A percentile compares a stretch with the other conserved stretches of the same genome.
Conservation (phyloP, 2,329 filamentous ascomycete genomes). For the Aspergillus felis region DNA sequence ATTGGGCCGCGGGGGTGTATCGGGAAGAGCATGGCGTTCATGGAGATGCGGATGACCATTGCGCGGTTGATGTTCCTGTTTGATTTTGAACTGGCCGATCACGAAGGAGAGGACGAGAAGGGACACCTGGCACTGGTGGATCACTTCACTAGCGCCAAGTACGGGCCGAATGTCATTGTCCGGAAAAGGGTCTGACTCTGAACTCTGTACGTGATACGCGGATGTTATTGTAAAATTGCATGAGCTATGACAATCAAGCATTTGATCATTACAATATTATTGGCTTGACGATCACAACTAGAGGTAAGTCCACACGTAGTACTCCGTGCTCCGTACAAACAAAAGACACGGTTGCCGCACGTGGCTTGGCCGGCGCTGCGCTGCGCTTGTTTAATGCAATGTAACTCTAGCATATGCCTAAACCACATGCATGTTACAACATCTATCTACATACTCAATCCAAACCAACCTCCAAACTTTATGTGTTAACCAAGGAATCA, state of each 20-base stretch:
- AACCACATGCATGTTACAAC: no score
- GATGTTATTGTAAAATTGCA: background rate
- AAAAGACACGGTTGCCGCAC: background rate
- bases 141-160: constrained; percentile 37
- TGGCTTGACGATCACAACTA: background rate
- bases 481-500: no score
- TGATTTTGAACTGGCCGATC: constrained; percentile 35
- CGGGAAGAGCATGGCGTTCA: constrained; percentile 42
- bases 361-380: background rate
- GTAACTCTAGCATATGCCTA: background rate
- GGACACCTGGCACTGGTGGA: constrained; percentile 36
- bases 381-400: background rate
- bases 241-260: background rate
- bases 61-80: constrained; percentile 38
- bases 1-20: constrained; percentile 41
- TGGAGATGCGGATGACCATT: constrained; percentile 40
- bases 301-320: background rate
- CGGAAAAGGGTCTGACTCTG: background rate
- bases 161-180: constrained; percentile 33
- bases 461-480: no score
- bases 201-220: background rate
- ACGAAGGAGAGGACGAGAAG: constrained; percentile 29
- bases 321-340: background rate
- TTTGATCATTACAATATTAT: background rate
- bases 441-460: no score